Evolutionary conservation across 2,329 filamentous ascomycete genomes (phyloP).

Genomic region (Penicillium sumatraense): DNA sequence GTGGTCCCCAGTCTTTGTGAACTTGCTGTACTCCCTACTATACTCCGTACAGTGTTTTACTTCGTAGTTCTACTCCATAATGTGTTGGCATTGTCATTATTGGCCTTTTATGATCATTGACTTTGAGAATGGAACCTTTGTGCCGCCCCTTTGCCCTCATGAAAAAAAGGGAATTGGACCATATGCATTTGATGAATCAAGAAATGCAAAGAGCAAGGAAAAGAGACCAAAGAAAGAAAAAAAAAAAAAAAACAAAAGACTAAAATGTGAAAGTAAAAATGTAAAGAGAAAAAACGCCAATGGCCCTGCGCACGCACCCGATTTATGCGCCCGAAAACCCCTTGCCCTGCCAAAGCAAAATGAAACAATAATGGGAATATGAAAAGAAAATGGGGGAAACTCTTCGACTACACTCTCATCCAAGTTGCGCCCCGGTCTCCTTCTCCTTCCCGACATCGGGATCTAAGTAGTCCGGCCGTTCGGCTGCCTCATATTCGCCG

Average conservation of each 20-base stretch:
- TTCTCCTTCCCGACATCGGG: constrained; percentile 63
- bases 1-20: constrained; percentile 17
- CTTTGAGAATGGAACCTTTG: no score
- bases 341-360: constrained; percentile 21
- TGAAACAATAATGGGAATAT: constrained; percentile 4
- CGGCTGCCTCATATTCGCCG: constrained; percentile 92
- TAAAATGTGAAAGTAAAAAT: constrained; percentile 6
- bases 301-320: constrained; percentile 18
- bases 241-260: constrained; percentile 8
- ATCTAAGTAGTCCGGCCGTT: constrained; percentile 86
- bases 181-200: neutral
- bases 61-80: no score
- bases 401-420: constrained; percentile 5
- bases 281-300: constrained; percentile 20
- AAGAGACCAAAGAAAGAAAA: constrained; percentile 9
- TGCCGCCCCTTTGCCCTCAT: neutral
- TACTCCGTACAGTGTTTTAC: no score
- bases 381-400: constrained; percentile 7
- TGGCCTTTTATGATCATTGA: no score
- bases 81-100: no score
- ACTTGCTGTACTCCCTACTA: neutral
- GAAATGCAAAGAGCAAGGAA: neutral
- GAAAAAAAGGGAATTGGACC: neutral
- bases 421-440: constrained; percentile 31
- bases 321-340: constrained; percentile 28